Percentiles rank a stretch among this genome's conserved stretches.
Conservation (phyloP, 139 green algal species). For the Picochlorum costavermella region DNA sequence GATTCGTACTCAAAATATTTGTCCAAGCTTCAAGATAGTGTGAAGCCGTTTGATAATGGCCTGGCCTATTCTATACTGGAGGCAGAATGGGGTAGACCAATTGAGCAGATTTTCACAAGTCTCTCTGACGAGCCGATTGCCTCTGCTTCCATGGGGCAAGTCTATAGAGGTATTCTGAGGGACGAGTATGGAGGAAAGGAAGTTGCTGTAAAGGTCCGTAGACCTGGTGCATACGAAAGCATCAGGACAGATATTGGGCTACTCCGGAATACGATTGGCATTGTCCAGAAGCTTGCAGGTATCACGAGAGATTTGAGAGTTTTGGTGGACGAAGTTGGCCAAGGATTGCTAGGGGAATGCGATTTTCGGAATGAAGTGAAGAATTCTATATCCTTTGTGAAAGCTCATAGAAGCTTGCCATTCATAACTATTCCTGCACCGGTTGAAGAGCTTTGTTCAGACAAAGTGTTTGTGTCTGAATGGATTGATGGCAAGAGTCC, state of each 20-base stretch:
- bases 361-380: constrained; percentile 84
- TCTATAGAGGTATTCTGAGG: constrained; percentile 79
- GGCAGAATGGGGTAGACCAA: constrained; percentile 66
- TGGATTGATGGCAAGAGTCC: constrained; percentile 89
- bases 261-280: constrained; percentile 12
- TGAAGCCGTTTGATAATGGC: constrained; percentile 37
- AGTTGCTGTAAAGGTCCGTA: constrained; percentile 92
- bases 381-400: constrained; percentile 77
- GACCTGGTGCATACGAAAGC: constrained; percentile 21
- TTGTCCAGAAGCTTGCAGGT: constrained; percentile 21
- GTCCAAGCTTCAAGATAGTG: constrained; percentile 58
- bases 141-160: constrained; percentile 85
- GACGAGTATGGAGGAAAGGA: constrained; percentile 63
- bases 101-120: constrained; percentile 73
- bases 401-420: constrained; percentile 54
- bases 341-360: constrained; percentile 81
- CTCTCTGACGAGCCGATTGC: constrained; percentile 82
- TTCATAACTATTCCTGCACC: constrained; percentile 17
- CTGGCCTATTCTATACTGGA: constrained; percentile 69
- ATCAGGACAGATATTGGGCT: constrained; percentile 24
- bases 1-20: constrained; percentile 61
- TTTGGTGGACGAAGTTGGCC: constrained; percentile 85
- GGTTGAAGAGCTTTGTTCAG: constrained; percentile 32
- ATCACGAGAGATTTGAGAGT: constrained; percentile 21
- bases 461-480: constrained; percentile 82